phyloP scores from a whole-genome alignment of 1,284 basidiomycete genomes.

The Inonotus hispidus region DNA sequence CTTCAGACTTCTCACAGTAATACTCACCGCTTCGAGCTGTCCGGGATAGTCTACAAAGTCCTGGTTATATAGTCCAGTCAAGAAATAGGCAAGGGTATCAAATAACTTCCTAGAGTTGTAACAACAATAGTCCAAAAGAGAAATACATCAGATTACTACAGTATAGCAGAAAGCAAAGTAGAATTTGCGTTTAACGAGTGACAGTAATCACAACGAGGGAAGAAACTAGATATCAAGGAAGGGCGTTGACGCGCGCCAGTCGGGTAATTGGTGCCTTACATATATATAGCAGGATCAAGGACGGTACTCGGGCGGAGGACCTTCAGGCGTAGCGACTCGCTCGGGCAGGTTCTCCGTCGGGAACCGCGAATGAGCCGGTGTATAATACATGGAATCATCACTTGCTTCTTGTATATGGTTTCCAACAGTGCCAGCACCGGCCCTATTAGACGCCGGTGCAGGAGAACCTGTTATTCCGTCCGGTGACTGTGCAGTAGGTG shows the following conservation, averaged over 20 bases:
- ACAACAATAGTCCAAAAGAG: not conserved
- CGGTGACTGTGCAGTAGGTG: not conserved
- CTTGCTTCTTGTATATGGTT: conserved; percentile 8
- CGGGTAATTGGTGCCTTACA: not conserved
- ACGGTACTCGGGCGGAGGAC: conserved; percentile 11
- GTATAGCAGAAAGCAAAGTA: not conserved
- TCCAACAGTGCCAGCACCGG: not conserved
- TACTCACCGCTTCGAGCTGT: too few species aligned
- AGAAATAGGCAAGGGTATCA: not conserved
- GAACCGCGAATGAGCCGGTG: conserved; percentile 12
- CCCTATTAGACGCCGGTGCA: not conserved
- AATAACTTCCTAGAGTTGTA: not conserved
- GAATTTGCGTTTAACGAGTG: not conserved
- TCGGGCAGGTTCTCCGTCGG: conserved; percentile 9
- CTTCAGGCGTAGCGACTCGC: not conserved
- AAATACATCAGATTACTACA: not conserved
- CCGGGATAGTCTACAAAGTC: too few species aligned
- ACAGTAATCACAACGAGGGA: not conserved
- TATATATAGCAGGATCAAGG: not conserved
- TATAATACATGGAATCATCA: conserved; percentile 10
- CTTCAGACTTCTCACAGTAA: too few species aligned
- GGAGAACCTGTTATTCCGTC: not conserved
- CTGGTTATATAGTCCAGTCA: not conserved
- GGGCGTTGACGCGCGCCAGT: not conserved
- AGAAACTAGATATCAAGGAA: not conserved